These are phyloP conservation scores for Pezicula carpinea DNA, from an alignment of 2,329 filamentous ascomycete species.

Conservation along the genomic window DNA sequence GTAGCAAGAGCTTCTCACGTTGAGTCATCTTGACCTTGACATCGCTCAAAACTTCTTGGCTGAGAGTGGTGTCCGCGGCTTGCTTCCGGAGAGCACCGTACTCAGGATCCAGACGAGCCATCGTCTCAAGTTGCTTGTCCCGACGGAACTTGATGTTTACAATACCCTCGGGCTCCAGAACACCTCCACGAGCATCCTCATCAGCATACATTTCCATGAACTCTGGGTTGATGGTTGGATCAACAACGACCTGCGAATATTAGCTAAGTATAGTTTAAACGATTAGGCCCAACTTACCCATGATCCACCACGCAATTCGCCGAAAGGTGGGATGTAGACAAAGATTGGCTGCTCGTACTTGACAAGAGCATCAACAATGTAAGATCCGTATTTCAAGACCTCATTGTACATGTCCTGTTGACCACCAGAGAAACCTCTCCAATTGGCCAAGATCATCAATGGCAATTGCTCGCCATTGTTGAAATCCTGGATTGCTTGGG, in stretches of 20 bases:
- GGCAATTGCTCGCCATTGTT: conserved; percentile 98
- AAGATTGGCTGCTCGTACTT: conserved; percentile 99
- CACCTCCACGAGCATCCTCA: conserved; percentile 89
- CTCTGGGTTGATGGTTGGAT: conserved; percentile 94
- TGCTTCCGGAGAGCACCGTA: conserved; percentile 83
- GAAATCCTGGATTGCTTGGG: conserved; percentile 97
- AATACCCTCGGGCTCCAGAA: conserved; percentile 96
- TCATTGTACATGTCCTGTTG: conserved; percentile 99
- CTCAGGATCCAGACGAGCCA: conserved; percentile 83
- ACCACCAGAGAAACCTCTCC: conserved; percentile 99
- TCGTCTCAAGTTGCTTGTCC: conserved; percentile 95
- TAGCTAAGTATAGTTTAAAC: conserved; percentile 23
- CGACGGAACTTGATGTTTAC: conserved; percentile 98
- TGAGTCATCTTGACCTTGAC: conserved; percentile 81
- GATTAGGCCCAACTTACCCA: conserved; percentile 55
- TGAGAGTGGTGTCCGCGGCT: conserved; percentile 58
- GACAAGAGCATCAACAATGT: conserved; percentile 96
- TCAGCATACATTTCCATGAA: conserved; percentile 99
- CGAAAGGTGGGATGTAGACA: conserved; percentile 95
- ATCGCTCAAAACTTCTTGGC: conserved; percentile 67
- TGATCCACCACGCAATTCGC: conserved; percentile 95
- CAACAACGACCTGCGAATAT: conserved; percentile 71
- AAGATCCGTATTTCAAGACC: conserved; percentile 98
- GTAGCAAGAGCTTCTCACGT: conserved; percentile 84
- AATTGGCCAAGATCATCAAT: conserved; percentile 98